Conservation (phyloP, 371 early-diverging fungal species). For the Lichtheimia corymbifera region DNA sequence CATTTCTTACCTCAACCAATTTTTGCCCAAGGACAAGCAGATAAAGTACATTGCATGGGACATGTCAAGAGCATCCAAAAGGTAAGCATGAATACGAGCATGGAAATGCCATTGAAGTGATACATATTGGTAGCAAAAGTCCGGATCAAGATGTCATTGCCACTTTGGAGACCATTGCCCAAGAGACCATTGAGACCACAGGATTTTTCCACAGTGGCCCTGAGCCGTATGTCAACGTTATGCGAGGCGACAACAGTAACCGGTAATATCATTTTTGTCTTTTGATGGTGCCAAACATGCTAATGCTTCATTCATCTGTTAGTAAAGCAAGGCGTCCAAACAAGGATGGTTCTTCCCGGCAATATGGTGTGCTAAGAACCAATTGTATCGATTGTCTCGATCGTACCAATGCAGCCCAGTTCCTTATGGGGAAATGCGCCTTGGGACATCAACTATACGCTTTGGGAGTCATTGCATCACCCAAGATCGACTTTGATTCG, state of each 20-base stretch:
- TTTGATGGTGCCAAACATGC: not conserved
- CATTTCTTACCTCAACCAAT: constrained; percentile 86
- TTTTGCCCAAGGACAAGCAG: constrained; percentile 77
- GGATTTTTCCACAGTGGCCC: constrained; percentile 93
- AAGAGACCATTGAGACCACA: constrained; percentile 82
- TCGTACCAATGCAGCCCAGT: constrained; percentile 99
- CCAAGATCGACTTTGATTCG: constrained; percentile 86
- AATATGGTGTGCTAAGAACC: constrained; percentile 93
- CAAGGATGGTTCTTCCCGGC: constrained; percentile 27
- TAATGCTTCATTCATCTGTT: not conserved
- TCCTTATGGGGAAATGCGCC: constrained; percentile 94
- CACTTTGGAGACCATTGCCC: constrained; percentile 85
- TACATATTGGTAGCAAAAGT: constrained; percentile 25
- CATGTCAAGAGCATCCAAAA: constrained; percentile 96
- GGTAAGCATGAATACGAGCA: constrained; percentile 32
- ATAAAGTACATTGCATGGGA: constrained; percentile 95
- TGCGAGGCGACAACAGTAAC: constrained; percentile 18
- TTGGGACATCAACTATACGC: constrained; percentile 92
- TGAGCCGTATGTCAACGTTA: constrained; percentile 62
- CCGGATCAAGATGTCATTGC: constrained; percentile 90
- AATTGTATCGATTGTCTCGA: constrained; percentile 99
- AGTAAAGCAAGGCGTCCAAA: too few relatives aligned
- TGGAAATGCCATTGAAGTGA: not conserved
- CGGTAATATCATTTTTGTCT: not conserved
- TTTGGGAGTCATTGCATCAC: constrained; percentile 79